Base-by-base conservation (phyloP, 768 basidiomycete genomes). In the Trametopsis cervina region DNA sequence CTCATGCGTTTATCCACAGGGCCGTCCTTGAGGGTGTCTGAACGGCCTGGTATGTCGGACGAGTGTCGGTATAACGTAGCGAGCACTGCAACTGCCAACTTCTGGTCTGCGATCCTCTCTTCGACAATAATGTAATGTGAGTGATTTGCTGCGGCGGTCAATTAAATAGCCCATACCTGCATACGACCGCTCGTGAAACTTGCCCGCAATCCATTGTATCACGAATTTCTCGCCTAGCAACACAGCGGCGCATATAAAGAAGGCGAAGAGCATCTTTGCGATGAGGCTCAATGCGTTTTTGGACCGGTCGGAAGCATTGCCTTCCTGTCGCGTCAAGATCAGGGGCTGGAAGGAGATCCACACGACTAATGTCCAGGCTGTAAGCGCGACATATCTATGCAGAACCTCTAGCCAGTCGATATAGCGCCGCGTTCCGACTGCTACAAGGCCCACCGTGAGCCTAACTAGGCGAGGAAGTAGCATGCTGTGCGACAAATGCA, bases 91-190 rank as follows among this genome's bases (percentile, higher is more conserved):
- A 90, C 74, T 7, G 88, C 85, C 57, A 82, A 81, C 59, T 91
- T 91, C 62, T 93, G 90, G 53, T 85, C 83, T 27, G 76, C 70
- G 54, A 93, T 88, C 37, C 91, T 81, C 54, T 93, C 90, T 78
- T 67, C 48, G 9, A 18, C n/a, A 12, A 27, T 33, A 1, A 18
- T 29, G 10, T 17, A 13, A 22, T 47, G 24, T 42, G 54, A 7
- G 29, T 33, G 29, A 33, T 7, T 33, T 7, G 9, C 9, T 7
- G 29, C 29, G 29, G 9, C 7, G 15, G 29, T 33, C 15, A 15
- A 7, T 15, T 15, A 33, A 7, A 33, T 33, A 15, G 29, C 29
- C 46, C 68, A 18, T 36, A 77, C 79, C 77, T 38, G 77, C 77
- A 56, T 85, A 89, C 4, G 81, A 83, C 42, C 80, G 68, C 60